Evolutionary conservation across 2,329 filamentous ascomycete genomes (phyloP), one percentile per base, ranked within the genome.

Genomic region (Fusarium pseudocircinatum): DNA sequence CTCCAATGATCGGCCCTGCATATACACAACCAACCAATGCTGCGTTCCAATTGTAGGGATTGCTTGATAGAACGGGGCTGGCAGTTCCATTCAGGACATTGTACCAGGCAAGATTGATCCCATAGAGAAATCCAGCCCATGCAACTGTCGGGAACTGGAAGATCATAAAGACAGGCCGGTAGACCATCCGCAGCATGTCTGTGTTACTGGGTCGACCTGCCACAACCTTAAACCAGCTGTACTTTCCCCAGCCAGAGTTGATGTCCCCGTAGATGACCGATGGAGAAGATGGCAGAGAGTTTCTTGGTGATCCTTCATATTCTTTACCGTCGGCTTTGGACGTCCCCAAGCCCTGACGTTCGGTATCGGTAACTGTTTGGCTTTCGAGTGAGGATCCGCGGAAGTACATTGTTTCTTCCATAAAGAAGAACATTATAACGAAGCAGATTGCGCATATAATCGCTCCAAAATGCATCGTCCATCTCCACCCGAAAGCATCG

Each of bases 361-460:
- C 30, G 6, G 2, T 24, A 4, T 47, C 42, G 5, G 44, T 24
- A 22, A 28, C 8, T 12, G 34, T 20, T 16, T 63, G 22, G 4
- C 60, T 47, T 30, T 63, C 52, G 6, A 63, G 32, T 3, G 34
- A 59, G 9, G n/a, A 11, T 20, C 24, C 28, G 2, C 60, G 52
- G 43, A 59, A 63, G 34, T 59, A 63, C 53, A 63, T 63, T 1
- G 60, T 63, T 37, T 63, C 60, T 24, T 63, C 60, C 53, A 59
- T 60, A 2, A 60, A 63, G 20, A 63, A 32, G 5, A 63, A 63
- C 36, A 63, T 59, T 3, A 63, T 13, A 5, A 60, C 1, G 20
- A 63, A 49, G 18, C 36, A 49, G 1, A 63, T 24, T 12, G 43
- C 28, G 13, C 53, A 59, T 3, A 63, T 63, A 11, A 63, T 63